Conservation (phyloP, 2,329 filamentous ascomycete species). For the Colletotrichum euphorbiae region DNA sequence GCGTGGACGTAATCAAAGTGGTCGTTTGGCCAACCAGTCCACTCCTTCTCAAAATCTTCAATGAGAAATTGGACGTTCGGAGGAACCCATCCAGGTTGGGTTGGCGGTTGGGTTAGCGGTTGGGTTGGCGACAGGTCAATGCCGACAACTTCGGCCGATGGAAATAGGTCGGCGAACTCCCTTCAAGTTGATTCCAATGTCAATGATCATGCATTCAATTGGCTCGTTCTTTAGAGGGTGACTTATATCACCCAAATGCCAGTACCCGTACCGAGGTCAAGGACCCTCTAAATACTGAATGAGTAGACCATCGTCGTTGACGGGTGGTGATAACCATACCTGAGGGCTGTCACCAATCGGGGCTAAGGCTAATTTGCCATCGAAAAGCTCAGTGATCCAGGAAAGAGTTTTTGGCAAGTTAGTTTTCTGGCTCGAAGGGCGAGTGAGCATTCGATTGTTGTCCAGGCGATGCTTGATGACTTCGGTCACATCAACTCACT, state of each 20-base stretch:
- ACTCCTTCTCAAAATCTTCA: conserved; percentile 52
- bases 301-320: no score
- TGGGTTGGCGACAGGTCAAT: conserved; percentile 66
- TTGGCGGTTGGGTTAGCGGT: no score
- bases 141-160: conserved; percentile 58
- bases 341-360: conserved; percentile 48
- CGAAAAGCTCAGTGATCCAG: conserved; percentile 44
- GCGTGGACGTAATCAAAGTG: conserved; percentile 72
- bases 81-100: conserved; percentile 56
- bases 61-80: conserved; percentile 52
- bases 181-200: conserved; percentile 47
- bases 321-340: conserved; percentile 2
- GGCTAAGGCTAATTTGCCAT: conserved; percentile 51
- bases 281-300: conserved; percentile 47
- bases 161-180: conserved; percentile 59
- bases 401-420: background rate
- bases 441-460: no score
- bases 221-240: conserved; percentile 12
- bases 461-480: no score
- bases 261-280: conserved; percentile 57
- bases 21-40: conserved; percentile 51
- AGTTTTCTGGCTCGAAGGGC: background rate
- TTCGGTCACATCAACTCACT: background rate
- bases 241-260: conserved; percentile 57
- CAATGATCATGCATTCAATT: background rate